Percentiles rank a stretch among this genome's conserved stretches.
Evolutionary conservation across 2,329 filamentous ascomycete genomes (phyloP).

Genomic region (Arthroderma sp.): DNA sequence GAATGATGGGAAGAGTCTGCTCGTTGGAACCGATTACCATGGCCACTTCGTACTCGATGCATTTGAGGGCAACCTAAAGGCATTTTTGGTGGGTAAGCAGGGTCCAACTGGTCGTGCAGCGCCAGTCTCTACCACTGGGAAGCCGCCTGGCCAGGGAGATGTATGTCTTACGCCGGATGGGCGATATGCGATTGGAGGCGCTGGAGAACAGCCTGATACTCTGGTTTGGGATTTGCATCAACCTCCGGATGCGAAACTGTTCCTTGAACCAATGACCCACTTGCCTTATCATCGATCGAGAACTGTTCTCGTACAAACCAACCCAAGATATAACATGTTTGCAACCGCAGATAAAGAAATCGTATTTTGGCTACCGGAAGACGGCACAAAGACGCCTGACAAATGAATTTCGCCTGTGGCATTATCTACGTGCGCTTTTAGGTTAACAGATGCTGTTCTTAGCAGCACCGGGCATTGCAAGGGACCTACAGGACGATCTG

Average conservation of each 20-base stretch:
- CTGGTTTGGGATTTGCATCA: constrained; percentile 74
- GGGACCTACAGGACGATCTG: background rate
- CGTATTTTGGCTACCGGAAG: constrained; percentile 65
- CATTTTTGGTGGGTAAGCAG: constrained; percentile 49
- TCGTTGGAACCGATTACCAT: constrained; percentile 69
- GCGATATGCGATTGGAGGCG: constrained; percentile 75
- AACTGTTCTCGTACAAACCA: constrained; percentile 38
- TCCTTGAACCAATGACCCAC: constrained; percentile 29
- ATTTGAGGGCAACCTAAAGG: constrained; percentile 68
- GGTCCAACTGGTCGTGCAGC: constrained; percentile 39
- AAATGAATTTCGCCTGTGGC: constrained; percentile 17
- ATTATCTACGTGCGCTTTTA: background rate
- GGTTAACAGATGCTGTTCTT: background rate
- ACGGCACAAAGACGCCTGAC: constrained; percentile 27
- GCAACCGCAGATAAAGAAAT: constrained; percentile 80
- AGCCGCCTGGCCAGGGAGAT: constrained; percentile 52
- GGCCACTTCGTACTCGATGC: constrained; percentile 92
- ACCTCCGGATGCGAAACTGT: constrained; percentile 44
- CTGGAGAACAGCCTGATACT: constrained; percentile 54
- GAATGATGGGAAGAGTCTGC: constrained; percentile 80
- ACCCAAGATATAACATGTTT: constrained; percentile 83
- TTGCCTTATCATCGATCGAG: constrained; percentile 40
- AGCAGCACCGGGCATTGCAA: background rate
- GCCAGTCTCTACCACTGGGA: constrained; percentile 42
- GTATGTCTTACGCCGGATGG: constrained; percentile 85